A percentile compares a stretch with the other conserved stretches of the same genome.
These are phyloP conservation scores for Backusella luteola DNA, from an alignment of 192 early-diverging fungal genomes.

Conservation along the genomic window DNA sequence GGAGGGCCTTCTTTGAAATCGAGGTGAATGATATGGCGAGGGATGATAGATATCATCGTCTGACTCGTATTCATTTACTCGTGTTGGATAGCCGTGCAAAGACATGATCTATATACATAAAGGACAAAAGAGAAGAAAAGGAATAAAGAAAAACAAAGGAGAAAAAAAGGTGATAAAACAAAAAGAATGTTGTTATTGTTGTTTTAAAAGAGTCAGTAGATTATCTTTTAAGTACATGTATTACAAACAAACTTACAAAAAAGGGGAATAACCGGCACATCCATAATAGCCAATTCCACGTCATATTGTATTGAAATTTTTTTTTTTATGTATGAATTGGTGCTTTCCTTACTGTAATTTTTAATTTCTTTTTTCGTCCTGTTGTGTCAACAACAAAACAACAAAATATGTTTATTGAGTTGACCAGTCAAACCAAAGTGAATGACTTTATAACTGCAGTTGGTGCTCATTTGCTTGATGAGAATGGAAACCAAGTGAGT, in stretches of 20 bases:
- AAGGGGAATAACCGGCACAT: background rate
- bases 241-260: constrained; percentile 1
- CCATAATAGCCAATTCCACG: background rate
- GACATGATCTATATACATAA: background rate
- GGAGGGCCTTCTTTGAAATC: background rate
- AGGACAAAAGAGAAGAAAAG: background rate
- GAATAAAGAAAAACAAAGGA: background rate
- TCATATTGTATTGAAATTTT: background rate
- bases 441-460: background rate
- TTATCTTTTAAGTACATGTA: constrained; percentile 2
- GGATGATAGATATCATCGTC: background rate
- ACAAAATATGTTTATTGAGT: background rate
- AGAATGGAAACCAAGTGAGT: background rate
- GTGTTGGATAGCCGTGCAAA: background rate
- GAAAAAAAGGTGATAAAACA: background rate
- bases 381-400: background rate
- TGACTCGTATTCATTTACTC: background rate
- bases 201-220: constrained; percentile 7
- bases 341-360: background rate
- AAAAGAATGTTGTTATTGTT: constrained; percentile 9
- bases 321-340: background rate
- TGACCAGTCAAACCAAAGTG: background rate
- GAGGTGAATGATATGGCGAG: background rate
- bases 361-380: background rate
- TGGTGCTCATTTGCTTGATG: background rate